Conservation (phyloP, 495 filamentous ascomycete species). For the Neurospora sp. region DNA sequence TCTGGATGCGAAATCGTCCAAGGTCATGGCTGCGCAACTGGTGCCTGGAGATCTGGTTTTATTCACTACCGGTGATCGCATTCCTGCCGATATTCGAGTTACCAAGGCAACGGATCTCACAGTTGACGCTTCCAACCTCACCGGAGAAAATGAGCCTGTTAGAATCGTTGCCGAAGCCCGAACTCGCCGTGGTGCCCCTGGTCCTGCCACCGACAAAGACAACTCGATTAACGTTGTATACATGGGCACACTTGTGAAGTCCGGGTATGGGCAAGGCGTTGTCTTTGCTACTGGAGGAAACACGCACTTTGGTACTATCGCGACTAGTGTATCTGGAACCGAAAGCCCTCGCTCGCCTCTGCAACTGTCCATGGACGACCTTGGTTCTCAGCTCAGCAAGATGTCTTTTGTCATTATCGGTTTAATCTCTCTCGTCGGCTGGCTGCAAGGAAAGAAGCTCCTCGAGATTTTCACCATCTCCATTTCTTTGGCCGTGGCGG, state of each 20-base stretch:
- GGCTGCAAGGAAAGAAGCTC: conserved; percentile 77
- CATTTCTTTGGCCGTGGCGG: conserved; percentile 91
- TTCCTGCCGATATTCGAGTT: conserved; percentile 93
- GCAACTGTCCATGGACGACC: conserved; percentile 91
- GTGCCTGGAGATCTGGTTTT: conserved; percentile 88
- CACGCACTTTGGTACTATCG: conserved; percentile 96
- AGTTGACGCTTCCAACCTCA: conserved; percentile 96
- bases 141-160: conserved; percentile 91
- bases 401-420: conserved; percentile 92
- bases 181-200: conserved; percentile 40
- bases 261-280: conserved; percentile 90
- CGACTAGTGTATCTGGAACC: conserved; percentile 80
- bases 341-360: conserved; percentile 90
- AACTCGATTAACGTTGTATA: conserved; percentile 72
- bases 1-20: conserved; percentile 63
- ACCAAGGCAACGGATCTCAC: conserved; percentile 77
- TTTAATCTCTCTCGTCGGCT: conserved; percentile 79
- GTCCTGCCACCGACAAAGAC: conserved; percentile 17
- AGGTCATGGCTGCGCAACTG: conserved; percentile 73
- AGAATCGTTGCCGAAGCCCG: conserved; percentile 60
- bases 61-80: conserved; percentile 90
- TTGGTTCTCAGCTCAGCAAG: conserved; percentile 89
- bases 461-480: conserved; percentile 97
- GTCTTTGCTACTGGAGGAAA: conserved; percentile 87
- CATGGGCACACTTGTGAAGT: conserved; percentile 95